Evolutionary conservation across 257 asterid species (phyloP).

Genomic region (Striga asiatica): DNA sequence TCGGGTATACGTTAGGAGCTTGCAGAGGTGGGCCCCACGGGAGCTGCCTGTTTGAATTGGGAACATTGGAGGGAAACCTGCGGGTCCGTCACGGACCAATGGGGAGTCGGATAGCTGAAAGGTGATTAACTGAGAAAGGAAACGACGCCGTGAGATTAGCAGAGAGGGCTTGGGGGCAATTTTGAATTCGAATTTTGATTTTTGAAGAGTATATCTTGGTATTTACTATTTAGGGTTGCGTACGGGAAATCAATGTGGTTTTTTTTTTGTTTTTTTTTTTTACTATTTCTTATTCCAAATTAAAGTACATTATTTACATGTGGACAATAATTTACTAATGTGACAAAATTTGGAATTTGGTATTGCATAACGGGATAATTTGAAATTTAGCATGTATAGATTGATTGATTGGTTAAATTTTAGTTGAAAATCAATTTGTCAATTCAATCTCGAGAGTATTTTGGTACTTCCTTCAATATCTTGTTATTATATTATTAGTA

Average conservation of each 20-base stretch:
- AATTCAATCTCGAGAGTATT: too few species aligned
- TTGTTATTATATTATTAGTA: too few species aligned
- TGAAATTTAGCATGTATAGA: not conserved
- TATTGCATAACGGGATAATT: not conserved
- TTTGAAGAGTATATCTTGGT: too few species aligned
- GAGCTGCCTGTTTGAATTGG: conserved; percentile 25
- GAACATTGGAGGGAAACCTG: not conserved
- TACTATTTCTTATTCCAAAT: conserved; percentile 19
- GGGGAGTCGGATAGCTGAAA: not conserved
- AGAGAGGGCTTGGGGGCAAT: not conserved
- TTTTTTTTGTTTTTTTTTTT: conserved; percentile 7
- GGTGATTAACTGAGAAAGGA: conserved; percentile 13
- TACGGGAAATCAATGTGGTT: too few species aligned
- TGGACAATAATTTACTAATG: conserved; percentile 9
- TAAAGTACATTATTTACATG: too few species aligned
- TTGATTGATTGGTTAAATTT: not conserved
- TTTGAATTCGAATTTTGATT: conserved; percentile 54
- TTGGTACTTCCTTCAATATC: too few species aligned
- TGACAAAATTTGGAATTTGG: not conserved
- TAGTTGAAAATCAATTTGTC: too few species aligned
- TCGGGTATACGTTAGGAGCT: conserved; percentile 60
- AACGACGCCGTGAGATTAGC: conserved; percentile 19
- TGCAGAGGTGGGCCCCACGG: conserved; percentile 38
- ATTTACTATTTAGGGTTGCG: too few species aligned
- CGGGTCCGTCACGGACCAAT: conserved; percentile 14